Evolutionary conservation across 768 basidiomycete species (phyloP).

Genomic region (Tricholoma matsutake): DNA sequence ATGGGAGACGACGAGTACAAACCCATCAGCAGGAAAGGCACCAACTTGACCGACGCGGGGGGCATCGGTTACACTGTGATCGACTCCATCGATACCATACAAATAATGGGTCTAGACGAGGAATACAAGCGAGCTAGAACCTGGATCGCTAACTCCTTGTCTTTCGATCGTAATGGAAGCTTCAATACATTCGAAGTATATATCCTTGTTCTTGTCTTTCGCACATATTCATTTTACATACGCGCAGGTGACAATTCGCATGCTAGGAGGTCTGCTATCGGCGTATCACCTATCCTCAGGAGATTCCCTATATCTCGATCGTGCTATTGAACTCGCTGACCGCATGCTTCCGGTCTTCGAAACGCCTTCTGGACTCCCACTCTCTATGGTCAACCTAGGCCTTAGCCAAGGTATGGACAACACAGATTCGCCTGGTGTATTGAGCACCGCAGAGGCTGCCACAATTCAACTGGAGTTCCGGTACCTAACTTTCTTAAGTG

Average conservation of each 20-base stretch:
- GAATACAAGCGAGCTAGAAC: slow-evolving; percentile 78
- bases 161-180: slow-evolving; percentile 76
- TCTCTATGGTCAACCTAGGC: slow-evolving; percentile 72
- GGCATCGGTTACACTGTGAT: slow-evolving; percentile 88
- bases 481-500: slow-evolving; percentile 78
- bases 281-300: slow-evolving; percentile 78
- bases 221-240: not conserved
- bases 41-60: slow-evolving; percentile 73
- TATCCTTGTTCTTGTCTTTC: slow-evolving; percentile 16
- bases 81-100: slow-evolving; percentile 86
- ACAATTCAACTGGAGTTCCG: slow-evolving; percentile 89
- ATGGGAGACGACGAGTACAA: slow-evolving; percentile 95
- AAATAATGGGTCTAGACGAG: slow-evolving; percentile 78
- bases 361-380: slow-evolving; percentile 77
- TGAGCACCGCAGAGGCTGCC: slow-evolving; percentile 82
- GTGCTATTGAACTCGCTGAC: slow-evolving; percentile 80
- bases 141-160: slow-evolving; percentile 70
- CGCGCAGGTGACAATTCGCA: slow-evolving; percentile 84
- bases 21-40: slow-evolving; percentile 70
- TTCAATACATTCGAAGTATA: slow-evolving; percentile 91
- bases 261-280: slow-evolving; percentile 87
- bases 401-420: slow-evolving; percentile 60
- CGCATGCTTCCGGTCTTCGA: slow-evolving; percentile 82
- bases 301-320: slow-evolving; percentile 70
- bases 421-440: slow-evolving; percentile 51